A percentile compares a stretch with the other conserved stretches of the same genome.
Conservation (phyloP, 768 basidiomycete species). For the Polyporus arcularius region DNA sequence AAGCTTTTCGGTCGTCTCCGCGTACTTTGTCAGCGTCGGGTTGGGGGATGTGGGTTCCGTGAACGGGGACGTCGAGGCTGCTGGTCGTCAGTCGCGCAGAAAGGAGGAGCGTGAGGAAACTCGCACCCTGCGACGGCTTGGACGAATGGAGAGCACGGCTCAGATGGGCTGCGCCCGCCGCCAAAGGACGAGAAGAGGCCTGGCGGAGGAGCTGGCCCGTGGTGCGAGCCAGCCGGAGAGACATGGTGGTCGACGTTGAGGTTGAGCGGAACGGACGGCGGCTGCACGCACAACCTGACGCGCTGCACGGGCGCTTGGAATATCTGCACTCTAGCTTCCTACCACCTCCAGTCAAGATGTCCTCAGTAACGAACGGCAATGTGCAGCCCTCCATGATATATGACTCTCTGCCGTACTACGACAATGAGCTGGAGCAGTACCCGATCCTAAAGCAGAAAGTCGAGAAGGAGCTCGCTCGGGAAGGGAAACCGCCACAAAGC, state of each 20-base stretch:
- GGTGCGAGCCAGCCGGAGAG: constrained; percentile 46
- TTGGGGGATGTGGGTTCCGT: constrained; percentile 88
- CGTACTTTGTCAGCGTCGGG: constrained; percentile 71
- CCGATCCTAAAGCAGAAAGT: constrained; percentile 75
- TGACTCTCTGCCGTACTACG: constrained; percentile 93
- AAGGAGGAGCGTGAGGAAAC: neutral
- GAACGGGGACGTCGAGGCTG: constrained; percentile 80
- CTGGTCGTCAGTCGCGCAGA: constrained; percentile 4
- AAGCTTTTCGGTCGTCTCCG: constrained; percentile 72
- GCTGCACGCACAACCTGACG: constrained; percentile 6
- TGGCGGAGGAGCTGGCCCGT: constrained; percentile 46
- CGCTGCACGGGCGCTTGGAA: constrained; percentile 12
- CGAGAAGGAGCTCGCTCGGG: constrained; percentile 72
- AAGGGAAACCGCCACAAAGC: constrained; percentile 55
- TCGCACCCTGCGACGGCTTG: constrained; percentile 46
- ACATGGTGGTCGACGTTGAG: constrained; percentile 39
- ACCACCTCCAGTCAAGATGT: constrained; percentile 18
- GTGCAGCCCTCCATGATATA: constrained; percentile 45
- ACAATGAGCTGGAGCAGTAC: constrained; percentile 83
- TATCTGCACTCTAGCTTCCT: constrained; percentile 9
- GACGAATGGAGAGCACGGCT: constrained; percentile 46
- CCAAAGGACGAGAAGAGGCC: constrained; percentile 37
- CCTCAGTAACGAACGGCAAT: constrained; percentile 10
- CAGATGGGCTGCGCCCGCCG: constrained; percentile 26
- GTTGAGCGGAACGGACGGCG: constrained; percentile 11